phyloP scores from a whole-genome alignment of 495 filamentous ascomycete genomes.

The Cercophora samala region DNA sequence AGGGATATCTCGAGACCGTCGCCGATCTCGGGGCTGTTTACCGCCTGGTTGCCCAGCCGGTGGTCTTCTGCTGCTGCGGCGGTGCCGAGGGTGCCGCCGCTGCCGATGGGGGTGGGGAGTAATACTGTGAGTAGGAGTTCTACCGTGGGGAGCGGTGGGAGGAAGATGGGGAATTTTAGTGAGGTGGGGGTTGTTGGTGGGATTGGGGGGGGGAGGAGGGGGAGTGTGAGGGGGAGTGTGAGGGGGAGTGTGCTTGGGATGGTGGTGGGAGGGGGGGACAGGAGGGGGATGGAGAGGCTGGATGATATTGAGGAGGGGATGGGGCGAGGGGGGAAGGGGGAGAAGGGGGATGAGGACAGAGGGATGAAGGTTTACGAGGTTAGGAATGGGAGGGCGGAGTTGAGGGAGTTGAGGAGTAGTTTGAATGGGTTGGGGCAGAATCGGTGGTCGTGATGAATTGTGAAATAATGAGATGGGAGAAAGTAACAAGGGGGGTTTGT shows the following conservation, averaged over 20 bases:
- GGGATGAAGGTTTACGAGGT: constrained; percentile 21
- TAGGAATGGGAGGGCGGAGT: constrained; percentile 19
- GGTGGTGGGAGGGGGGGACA: constrained; percentile 19
- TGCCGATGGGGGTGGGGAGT: background rate
- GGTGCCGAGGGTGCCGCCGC: background rate
- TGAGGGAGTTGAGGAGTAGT: constrained; percentile 32
- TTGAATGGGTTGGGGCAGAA: constrained; percentile 38
- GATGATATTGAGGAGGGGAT: constrained; percentile 30
- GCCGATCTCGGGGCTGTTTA: constrained; percentile 20
- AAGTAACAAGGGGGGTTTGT: too few species aligned
- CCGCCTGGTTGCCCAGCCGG: constrained; percentile 21
- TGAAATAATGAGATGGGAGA: constrained; percentile 4
- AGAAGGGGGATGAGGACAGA: constrained; percentile 1
- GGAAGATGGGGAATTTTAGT: constrained; percentile 30
- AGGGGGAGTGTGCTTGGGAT: constrained; percentile 28
- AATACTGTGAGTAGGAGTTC: background rate
- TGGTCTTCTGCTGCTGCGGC: background rate
- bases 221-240: constrained; percentile 16
- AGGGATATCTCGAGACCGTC: constrained; percentile 15
- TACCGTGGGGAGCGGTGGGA: background rate
- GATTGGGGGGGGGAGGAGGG: too few species aligned
- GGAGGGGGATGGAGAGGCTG: constrained; percentile 27
- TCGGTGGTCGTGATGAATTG: constrained; percentile 23
- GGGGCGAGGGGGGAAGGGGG: constrained; percentile 1
- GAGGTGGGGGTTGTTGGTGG: constrained; percentile 15